Base-by-base conservation (phyloP, 23 red algal species). In the Agarophyton chilense region DNA sequence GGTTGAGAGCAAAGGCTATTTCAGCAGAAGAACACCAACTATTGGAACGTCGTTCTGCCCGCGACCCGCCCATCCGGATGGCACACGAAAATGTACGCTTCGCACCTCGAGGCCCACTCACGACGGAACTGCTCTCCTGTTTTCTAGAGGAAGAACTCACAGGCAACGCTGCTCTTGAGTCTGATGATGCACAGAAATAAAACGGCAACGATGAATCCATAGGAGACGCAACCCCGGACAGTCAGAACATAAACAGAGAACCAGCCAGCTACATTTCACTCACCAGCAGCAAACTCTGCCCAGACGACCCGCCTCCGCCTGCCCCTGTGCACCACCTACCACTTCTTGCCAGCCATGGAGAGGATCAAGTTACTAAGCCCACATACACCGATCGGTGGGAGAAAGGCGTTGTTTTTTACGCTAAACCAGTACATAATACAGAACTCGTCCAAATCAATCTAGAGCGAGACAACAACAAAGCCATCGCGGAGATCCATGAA, bases 91-190 rank as follows among this genome's bases (percentile, higher is more conserved):
- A 86, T 33, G 49, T 46, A 33, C 81, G 81, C 62, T 58, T 71
- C 39, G 61, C 57, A 22, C 81, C 81, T 13, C 39, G 10, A 17
- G 25, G 40, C 38, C 10, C 13, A 31, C 55, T 86, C 25, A 34
- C 60, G 26, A 51, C 36, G 10, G 62, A 86, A 71, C 62, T 86
- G 10, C 68, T 86, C 12, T 52, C 24, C 41, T 86, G 58, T 53
- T 86, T 58, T 21, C 81, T 86, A 17, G 81, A 86, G 44, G 81
- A 86, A 44, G 81, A 86, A 60, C 81, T 86, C 10, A 39, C 26
- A n/a, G 56, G 8, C 19, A 61, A 6, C 19, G 28, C 56, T 61
- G 8, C 56, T 6, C 56, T 8, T 28, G 19, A 6, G 9, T 17
- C 26, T 17, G 19, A 22, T 61, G 19, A 12, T 12, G 56, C 26